phyloP scores from a whole-genome alignment of 306 rosid species.

The Lathyrus sativus region DNA sequence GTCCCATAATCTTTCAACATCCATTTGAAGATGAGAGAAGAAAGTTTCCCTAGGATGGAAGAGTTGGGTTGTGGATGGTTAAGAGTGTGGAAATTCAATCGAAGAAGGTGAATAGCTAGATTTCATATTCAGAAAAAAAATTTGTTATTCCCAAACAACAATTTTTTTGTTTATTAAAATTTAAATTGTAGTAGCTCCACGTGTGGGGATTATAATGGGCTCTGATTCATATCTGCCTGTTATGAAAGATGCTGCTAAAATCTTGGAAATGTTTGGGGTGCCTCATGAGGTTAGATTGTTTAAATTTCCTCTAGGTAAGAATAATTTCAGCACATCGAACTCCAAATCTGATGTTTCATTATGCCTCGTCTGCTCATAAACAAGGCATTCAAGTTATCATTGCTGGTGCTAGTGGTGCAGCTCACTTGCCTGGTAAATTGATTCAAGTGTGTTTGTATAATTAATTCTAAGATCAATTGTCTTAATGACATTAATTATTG shows the following conservation, averaged over 20 bases:
- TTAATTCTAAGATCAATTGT: neutral
- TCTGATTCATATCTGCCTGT: too few species aligned
- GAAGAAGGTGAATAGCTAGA: too few species aligned
- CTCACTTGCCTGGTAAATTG: conserved; percentile 81
- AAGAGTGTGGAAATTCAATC: too few species aligned
- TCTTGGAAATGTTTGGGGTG: conserved; percentile 67
- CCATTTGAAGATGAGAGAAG: too few species aligned
- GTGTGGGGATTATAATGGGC: too few species aligned
- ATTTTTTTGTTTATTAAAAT: too few species aligned
- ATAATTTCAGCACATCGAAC: conserved; percentile 94
- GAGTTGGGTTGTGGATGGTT: too few species aligned
- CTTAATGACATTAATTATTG: conserved; percentile 27
- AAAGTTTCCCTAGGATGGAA: too few species aligned
- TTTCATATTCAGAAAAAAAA: too few species aligned
- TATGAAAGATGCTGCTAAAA: conserved; percentile 78
- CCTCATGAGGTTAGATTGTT: conserved; percentile 66
- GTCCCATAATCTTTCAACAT: too few species aligned
- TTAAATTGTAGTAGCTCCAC: too few species aligned
- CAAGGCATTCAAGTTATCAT: conserved; percentile 82
- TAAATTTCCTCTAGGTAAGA: conserved; percentile 33
- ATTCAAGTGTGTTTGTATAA: conserved; percentile 11
- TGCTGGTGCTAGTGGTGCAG: conserved; percentile 97
- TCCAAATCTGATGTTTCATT: conserved; percentile 75
- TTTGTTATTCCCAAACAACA: too few species aligned
- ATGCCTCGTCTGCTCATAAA: conserved; percentile 65